Evolutionary conservation across 2,329 filamentous ascomycete species (phyloP), one percentile per base, ranked within the genome.

Genomic region (Sarocladium brachiariae): DNA sequence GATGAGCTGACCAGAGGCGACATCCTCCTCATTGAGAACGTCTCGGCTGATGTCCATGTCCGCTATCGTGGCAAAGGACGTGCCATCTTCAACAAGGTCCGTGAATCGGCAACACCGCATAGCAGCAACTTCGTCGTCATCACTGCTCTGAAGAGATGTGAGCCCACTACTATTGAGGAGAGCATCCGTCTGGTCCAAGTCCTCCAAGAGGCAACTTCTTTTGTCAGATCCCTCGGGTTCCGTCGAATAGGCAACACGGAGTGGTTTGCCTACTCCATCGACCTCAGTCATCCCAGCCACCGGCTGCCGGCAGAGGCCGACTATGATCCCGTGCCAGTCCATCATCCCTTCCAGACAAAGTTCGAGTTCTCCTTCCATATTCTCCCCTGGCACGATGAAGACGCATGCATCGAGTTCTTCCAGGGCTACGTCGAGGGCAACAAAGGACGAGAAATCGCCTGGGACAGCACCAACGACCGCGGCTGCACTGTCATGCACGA

Each of bases 401-500:
- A 3, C 23, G 4, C 10, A 9, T 25, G 21, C 39, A 8, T 43
- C 21, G 4, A 18, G 9, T 25, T 43, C 21, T 43, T 43, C 39
- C n/a, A 25, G 3, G 3, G 23, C 7, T 19, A 7, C 19, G 16
- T 39, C 19, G 16, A 8, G 4, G 6, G 8, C 16, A 7, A 21
- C 8, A 7, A 39, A 16, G 23, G 4, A 16, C 5, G 14, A 6
- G 16, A 39, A 8, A 19, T 39, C 19, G 4, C 10, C 10, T 47
- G 43, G 43, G 7, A 9, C n/a, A 33, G 43, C 25, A 31, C 14
- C 25, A 33, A 47, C 43, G 9, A 47, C 10, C 9, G 18, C 16
- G 43, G 43, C n/a, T 16, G 25, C 4, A 31, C 43, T 4, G 25
- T 47, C 43, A 47, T 47, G 43, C 43, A 47, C 43, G 16, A 18